These are phyloP conservation scores for Fusarium pseudoanthophilum DNA, from an alignment of 2,329 filamentous ascomycete species.

Conservation along the genomic window DNA sequence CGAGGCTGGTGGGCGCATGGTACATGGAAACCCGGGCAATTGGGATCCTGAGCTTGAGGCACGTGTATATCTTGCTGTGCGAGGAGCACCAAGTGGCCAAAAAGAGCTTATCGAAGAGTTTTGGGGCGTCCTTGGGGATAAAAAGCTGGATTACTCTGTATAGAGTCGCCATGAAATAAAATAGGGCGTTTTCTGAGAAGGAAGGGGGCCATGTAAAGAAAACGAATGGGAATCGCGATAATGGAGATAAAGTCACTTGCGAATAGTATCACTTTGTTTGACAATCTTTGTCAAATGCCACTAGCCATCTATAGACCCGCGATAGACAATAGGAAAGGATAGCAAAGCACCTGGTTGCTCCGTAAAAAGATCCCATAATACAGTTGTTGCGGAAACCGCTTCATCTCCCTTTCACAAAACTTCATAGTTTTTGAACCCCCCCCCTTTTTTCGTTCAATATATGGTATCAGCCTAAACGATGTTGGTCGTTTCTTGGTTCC, in stretches of 20 bases:
- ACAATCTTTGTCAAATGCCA: constrained; percentile 31
- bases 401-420: constrained; percentile 4
- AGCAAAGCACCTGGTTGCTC: constrained; percentile 35
- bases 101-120: constrained; percentile 72
- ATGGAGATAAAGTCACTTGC: not conserved
- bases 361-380: constrained; percentile 40
- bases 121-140: constrained; percentile 68
- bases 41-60: constrained; percentile 72
- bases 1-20: constrained; percentile 80
- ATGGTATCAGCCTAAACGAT: constrained; percentile 37
- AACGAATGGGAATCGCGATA: not conserved
- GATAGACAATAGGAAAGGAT: constrained; percentile 29
- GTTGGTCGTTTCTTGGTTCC: constrained; percentile 3
- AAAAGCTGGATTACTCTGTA: constrained; percentile 60
- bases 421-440: not conserved
- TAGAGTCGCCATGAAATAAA: constrained; percentile 9
- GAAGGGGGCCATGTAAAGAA: constrained; percentile 5
- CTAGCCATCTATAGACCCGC: constrained; percentile 22
- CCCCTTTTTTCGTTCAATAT: constrained; percentile 16
- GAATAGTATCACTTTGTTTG: constrained; percentile 11
- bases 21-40: constrained; percentile 76
- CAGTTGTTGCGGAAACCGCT: constrained; percentile 30
- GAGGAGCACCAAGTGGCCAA: constrained; percentile 69
- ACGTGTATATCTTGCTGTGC: constrained; percentile 70
- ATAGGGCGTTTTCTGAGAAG: not conserved